phyloP scores from a whole-genome alignment of 2,329 filamentous ascomycete species.

The Bipolaris cookei region DNA sequence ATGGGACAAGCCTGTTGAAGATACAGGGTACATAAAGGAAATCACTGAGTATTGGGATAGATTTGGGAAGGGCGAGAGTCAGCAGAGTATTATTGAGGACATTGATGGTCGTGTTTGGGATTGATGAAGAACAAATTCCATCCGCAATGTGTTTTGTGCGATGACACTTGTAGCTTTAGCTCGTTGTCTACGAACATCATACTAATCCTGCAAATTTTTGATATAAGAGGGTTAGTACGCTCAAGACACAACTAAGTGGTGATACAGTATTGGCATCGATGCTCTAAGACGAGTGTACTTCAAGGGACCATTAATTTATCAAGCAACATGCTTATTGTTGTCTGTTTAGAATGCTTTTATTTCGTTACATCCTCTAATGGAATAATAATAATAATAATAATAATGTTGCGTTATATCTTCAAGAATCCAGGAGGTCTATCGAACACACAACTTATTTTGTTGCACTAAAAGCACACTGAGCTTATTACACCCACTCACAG shows the following conservation, averaged over 20 bases:
- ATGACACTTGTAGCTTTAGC: background rate
- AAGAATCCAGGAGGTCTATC: background rate
- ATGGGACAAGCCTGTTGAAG: constrained; percentile 1
- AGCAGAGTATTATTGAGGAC: background rate
- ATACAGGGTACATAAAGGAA: constrained; percentile 3
- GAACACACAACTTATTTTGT: background rate
- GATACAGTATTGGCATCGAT: background rate
- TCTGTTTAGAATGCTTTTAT: background rate
- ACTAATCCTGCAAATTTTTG: background rate
- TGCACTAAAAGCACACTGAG: background rate
- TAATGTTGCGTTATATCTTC: background rate
- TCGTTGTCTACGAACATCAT: background rate
- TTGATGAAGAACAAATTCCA: background rate
- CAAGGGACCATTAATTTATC: background rate
- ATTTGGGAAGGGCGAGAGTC: background rate
- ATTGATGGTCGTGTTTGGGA: constrained; percentile 3
- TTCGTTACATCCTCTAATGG: background rate
- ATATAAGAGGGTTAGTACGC: background rate
- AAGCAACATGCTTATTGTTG: background rate
- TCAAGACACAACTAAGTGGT: background rate
- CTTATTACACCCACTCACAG: background rate
- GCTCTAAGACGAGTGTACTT: background rate
- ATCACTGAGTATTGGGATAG: constrained; percentile 5
- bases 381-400: no score
- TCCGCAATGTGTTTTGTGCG: background rate